phyloP scores from a whole-genome alignment of 2,329 filamentous ascomycete species.

The Claviceps monticola region DNA sequence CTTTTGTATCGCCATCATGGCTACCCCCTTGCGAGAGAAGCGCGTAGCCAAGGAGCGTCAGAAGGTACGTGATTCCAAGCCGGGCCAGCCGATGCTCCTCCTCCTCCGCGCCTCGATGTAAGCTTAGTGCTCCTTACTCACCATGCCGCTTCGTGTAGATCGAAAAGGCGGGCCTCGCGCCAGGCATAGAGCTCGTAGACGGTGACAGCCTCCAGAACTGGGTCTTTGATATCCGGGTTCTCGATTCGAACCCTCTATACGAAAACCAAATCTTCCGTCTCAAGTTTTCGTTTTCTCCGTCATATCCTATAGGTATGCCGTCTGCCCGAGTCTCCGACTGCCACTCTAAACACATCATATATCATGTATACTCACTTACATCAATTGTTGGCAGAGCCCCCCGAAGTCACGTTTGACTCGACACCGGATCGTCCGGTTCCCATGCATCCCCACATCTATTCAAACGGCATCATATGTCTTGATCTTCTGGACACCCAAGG shows the following conservation, averaged over 20 bases:
- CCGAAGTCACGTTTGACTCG: conserved; percentile 80
- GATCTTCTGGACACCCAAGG: conserved; percentile 78
- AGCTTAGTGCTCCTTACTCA: conserved; percentile 8
- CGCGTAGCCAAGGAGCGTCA: conserved; percentile 17
- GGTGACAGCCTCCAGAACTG: conserved; percentile 64
- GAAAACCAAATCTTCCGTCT: conserved; percentile 65
- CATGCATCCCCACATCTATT: conserved; percentile 95
- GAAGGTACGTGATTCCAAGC: conserved; percentile 10
- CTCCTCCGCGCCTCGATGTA: background rate
- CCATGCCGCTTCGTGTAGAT: conserved; percentile 27
- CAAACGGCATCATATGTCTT: conserved; percentile 95
- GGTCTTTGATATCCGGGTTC: conserved; percentile 80
- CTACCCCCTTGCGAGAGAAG: conserved; percentile 14
- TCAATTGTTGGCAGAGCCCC: conserved; percentile 50
- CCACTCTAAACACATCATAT: background rate
- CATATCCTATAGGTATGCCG: conserved; percentile 78
- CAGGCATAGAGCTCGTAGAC: conserved; percentile 68
- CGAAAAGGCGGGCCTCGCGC: conserved; percentile 39
- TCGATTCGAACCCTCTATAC: conserved; percentile 86
- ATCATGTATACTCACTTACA: background rate
- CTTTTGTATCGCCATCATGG: conserved; percentile 10
- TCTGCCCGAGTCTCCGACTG: background rate
- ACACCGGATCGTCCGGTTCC: conserved; percentile 57
- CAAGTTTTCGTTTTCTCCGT: conserved; percentile 70
- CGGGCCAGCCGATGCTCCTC: background rate